Evolutionary conservation across 2,329 filamentous ascomycete species (phyloP), one percentile per base, ranked within the genome.

Genomic region (Diaporthe sp.): DNA sequence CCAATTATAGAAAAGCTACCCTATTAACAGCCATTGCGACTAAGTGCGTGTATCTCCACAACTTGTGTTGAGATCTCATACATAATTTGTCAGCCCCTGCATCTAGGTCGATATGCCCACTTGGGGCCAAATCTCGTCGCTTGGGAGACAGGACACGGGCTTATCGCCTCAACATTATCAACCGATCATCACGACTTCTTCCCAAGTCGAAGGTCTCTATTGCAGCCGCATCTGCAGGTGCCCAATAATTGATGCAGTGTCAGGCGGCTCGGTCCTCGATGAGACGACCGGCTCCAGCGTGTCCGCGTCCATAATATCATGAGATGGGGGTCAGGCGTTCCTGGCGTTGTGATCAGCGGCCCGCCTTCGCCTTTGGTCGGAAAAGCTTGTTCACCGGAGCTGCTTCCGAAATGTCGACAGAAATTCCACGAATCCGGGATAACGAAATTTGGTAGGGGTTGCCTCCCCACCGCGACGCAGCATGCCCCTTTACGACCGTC

Each of bases 361-460:
- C 25, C 54, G 54, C 19, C 30, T 61, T 71, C 54, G 42, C 55
- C 30, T 52, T 25, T 17, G 17, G 10, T 54, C 47, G 45, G 30
- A 15, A 42, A 71, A 52, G 69, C 38, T 52, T 42, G 30, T 47
- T 52, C 15, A 33, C 28, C 45, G 47, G 30, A 50, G 42, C n/a
- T 71, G 30, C 69, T 50, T 61, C 69, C 69, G 69, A 71, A 52
- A 35, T 10, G 22, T 22, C 25, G 52, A 52, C 40, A 38, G 17
- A 50, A 71, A 47, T 71, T 61, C 69, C 69, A 71, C 69, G 69
- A 71, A 71, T 71, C 69, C 69, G 42, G 57, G 45, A 25, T 61
- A 45, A n/a, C 52, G 69, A 61, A 61, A 71, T 58, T 71, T 61
- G 69, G 10, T 33, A 71, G 69, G 69, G 69, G 55, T 50, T 45